Conservation (phyloP, 78 protist genomes). For the Dictyostelium purpureum region DNA sequence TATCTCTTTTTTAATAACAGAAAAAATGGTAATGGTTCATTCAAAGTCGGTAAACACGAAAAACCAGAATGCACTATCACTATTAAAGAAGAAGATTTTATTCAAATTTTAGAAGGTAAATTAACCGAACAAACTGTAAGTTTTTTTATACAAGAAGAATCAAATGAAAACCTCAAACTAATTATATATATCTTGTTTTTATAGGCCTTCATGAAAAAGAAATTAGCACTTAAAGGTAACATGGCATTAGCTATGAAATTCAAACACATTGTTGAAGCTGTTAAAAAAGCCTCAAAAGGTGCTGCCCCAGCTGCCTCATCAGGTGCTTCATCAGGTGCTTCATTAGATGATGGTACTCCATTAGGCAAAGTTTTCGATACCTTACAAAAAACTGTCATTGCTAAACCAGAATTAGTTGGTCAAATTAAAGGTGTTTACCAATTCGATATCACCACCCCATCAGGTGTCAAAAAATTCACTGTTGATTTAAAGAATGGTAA, state of each 20-base stretch:
- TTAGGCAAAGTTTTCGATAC: constrained; percentile 49
- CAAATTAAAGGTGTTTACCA: constrained; percentile 71
- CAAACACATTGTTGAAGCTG: constrained; percentile 7
- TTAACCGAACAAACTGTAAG: constrained; percentile 74
- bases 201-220: constrained; percentile 69
- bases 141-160: neutral
- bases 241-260: constrained; percentile 84
- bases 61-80: constrained; percentile 77
- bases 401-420: constrained; percentile 66
- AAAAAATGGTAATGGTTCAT: constrained; percentile 74
- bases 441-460: constrained; percentile 28
- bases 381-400: constrained; percentile 9
- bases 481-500: constrained; percentile 75
- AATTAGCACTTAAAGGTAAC: constrained; percentile 55
- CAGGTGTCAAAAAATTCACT: constrained; percentile 46
- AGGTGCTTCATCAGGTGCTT: neutral
- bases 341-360: constrained; percentile 66
- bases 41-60: constrained; percentile 39
- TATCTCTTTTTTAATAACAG: neutral
- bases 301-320: constrained; percentile 31
- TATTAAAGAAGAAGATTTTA: constrained; percentile 41
- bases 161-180: neutral
- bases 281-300: neutral
- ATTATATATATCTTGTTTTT: neutral
- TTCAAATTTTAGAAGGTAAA: constrained; percentile 56